phyloP scores from a whole-genome alignment of 306 rosid species.

The Herpetospermum pedunculosum region DNA sequence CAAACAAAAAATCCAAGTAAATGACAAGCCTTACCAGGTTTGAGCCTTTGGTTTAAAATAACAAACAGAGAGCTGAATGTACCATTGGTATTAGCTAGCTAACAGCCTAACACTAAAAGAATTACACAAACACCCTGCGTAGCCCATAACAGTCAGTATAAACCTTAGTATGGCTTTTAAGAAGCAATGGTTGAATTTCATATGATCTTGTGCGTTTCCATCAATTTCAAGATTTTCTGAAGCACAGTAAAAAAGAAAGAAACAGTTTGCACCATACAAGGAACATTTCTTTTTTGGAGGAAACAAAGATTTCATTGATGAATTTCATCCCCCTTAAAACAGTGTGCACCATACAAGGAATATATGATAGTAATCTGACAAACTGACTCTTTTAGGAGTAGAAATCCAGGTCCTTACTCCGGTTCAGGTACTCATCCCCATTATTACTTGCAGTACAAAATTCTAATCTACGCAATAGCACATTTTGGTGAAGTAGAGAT shows the following conservation, averaged over 20 bases:
- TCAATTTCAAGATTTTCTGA: slow-evolving; percentile 3
- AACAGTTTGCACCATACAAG: slow-evolving; percentile 6
- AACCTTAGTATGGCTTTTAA: not conserved
- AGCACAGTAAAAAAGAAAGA: not conserved
- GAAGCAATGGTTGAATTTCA: not conserved
- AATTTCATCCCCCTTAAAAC: too few relatives aligned
- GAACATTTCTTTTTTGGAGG: too few relatives aligned
- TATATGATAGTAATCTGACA: not conserved
- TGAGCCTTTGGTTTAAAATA: not conserved
- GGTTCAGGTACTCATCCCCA: slow-evolving; percentile 19
- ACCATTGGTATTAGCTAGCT: not conserved
- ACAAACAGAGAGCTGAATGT: not conserved
- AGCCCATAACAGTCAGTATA: not conserved
- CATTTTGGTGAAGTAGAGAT: slow-evolving; percentile 26
- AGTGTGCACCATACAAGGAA: not conserved
- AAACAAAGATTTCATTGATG: too few relatives aligned
- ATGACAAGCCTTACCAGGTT: not conserved
- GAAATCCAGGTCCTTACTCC: slow-evolving; percentile 50
- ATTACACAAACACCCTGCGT: not conserved
- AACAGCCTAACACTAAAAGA: not conserved
- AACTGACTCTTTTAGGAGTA: slow-evolving; percentile 32
- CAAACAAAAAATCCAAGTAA: not conserved
- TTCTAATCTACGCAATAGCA: slow-evolving; percentile 25
- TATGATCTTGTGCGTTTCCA: not conserved
- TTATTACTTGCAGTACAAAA: not conserved